Conservation (phyloP, 768 basidiomycete species). For the Hygrophorus pudorinus region DNA sequence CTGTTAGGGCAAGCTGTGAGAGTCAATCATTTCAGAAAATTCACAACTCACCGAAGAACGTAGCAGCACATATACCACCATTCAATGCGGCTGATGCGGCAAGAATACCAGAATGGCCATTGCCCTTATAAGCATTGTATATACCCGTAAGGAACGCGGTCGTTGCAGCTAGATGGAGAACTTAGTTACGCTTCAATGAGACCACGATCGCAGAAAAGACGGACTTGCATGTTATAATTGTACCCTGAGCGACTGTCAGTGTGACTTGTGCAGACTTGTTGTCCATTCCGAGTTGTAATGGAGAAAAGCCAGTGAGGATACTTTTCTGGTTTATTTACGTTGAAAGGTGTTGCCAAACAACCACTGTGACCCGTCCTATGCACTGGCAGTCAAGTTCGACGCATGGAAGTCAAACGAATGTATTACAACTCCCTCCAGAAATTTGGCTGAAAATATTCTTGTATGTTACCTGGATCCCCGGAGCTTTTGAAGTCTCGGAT, state of each 20-base stretch:
- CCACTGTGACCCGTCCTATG: no score
- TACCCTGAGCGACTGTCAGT: conserved; percentile 43
- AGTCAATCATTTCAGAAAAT: background rate
- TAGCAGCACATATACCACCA: conserved; percentile 56
- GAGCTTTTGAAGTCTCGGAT: conserved; percentile 13
- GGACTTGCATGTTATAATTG: conserved; percentile 73
- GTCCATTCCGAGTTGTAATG: background rate
- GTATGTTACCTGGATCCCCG: conserved; percentile 16
- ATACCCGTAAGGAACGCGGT: conserved; percentile 42
- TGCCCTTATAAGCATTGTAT: conserved; percentile 35
- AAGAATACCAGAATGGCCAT: conserved; percentile 35
- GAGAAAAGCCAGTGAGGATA: no score
- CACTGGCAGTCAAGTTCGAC: no score
- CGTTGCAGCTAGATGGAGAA: conserved; percentile 35
- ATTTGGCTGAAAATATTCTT: conserved; percentile 18
- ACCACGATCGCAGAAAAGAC: conserved; percentile 27
- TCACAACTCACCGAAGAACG: conserved; percentile 64
- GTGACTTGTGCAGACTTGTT: conserved; percentile 16
- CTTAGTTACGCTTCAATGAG: conserved; percentile 15
- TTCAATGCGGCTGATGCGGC: conserved; percentile 60
- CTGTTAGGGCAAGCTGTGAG: conserved; percentile 25
- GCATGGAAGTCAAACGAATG: background rate
- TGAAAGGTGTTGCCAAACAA: background rate
- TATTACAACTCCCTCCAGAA: conserved; percentile 14
- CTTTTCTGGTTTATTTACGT: background rate